These are phyloP conservation scores for Teunomyces aglyptinius DNA, from an alignment of 805 yeast species.

Conservation along the genomic window DNA sequence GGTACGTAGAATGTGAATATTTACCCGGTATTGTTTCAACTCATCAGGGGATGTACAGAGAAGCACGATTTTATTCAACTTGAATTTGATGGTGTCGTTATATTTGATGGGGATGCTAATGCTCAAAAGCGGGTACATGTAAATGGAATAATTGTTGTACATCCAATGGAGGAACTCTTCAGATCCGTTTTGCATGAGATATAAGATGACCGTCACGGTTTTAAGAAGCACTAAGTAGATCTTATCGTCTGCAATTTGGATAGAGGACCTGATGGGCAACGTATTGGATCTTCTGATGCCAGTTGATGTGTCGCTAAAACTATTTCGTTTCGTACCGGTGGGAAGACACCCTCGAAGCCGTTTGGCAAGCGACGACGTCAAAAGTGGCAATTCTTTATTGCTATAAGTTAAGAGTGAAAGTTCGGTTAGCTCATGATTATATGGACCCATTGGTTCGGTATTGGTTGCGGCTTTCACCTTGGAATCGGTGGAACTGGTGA, in stretches of 20 bases:
- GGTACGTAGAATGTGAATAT: conserved; percentile 38
- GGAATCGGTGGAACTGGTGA: conserved; percentile 14
- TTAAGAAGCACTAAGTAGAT: conserved; percentile 33
- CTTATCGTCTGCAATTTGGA: background rate
- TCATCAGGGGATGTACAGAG: conserved; percentile 30
- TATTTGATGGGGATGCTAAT: conserved; percentile 13
- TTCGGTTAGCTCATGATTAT: conserved; percentile 53
- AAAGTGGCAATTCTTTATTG: conserved; percentile 35
- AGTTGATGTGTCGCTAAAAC: background rate
- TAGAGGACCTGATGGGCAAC: background rate
- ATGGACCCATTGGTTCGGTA: conserved; percentile 54
- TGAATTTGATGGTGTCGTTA: conserved; percentile 35
- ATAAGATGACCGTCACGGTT: conserved; percentile 51
- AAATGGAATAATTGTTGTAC: conserved; percentile 7
- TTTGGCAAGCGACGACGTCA: conserved; percentile 40
- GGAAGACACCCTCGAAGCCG: conserved; percentile 24
- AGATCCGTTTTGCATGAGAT: conserved; percentile 54
- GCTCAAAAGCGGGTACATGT: conserved; percentile 18
- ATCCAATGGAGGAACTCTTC: conserved; percentile 49
- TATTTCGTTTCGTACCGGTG: background rate
- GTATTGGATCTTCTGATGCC: conserved; percentile 2
- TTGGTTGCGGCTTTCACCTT: conserved; percentile 42
- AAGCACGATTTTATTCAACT: conserved; percentile 31
- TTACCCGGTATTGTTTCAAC: conserved; percentile 39
- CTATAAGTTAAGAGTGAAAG: conserved; percentile 47